Conservation (phyloP, 2,329 filamentous ascomycete species). For the Talaromyces funiculosus region DNA sequence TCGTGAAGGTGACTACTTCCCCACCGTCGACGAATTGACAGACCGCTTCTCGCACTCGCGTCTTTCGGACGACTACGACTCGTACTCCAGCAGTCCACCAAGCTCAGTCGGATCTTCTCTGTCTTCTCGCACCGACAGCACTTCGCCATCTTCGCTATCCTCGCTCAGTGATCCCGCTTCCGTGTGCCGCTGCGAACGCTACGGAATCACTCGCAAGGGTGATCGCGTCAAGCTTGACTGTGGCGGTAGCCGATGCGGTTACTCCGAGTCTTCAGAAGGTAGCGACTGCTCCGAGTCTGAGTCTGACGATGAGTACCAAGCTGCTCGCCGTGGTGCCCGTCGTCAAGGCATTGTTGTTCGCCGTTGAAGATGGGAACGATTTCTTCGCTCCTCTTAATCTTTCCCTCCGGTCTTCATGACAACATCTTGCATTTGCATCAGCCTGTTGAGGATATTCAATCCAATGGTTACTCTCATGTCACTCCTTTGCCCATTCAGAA, state of each 20-base stretch:
- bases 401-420: background rate
- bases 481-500: background rate
- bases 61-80: conserved; percentile 63
- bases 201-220: conserved; percentile 89
- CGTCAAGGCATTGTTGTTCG: conserved; percentile 37
- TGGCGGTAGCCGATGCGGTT: conserved; percentile 80
- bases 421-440: background rate
- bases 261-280: conserved; percentile 57
- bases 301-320: conserved; percentile 35
- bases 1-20: conserved; percentile 68
- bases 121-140: conserved; percentile 65
- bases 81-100: conserved; percentile 69
- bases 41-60: conserved; percentile 67
- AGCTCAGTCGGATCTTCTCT: conserved; percentile 61
- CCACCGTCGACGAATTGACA: conserved; percentile 71
- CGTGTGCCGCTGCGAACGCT: conserved; percentile 89
- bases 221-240: conserved; percentile 96
- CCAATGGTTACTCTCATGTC: background rate
- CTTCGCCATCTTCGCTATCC: conserved; percentile 57
- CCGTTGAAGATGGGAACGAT: conserved; percentile 23
- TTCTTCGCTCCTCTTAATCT: background rate
- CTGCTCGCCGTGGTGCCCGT: conserved; percentile 29
- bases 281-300: conserved; percentile 62
- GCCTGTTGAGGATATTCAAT: background rate
- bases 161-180: conserved; percentile 61